Evolutionary conservation across 1,139 yeast species (phyloP), one percentile per base, ranked within the genome.

Genomic region (Protomyces gravidus): DNA sequence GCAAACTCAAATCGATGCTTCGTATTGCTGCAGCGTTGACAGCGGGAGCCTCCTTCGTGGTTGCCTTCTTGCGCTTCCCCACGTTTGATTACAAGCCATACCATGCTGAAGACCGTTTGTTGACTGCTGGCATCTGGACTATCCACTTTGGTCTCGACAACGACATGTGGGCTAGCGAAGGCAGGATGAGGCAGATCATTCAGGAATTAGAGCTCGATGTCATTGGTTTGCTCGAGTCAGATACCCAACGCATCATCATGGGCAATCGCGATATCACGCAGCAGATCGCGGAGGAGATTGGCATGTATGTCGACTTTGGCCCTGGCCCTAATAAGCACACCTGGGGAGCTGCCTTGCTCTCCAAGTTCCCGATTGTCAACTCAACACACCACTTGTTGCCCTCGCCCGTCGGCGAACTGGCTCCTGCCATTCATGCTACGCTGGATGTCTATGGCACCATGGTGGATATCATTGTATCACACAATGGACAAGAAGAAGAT

Each of bases 301-400:
- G 90, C 36, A 89, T 89, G 92, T 92, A 90, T 70, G 90, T 84
- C 25, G 98, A 92, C 72, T 92, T 84, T 69, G 98, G 98, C 13
- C 98, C 98, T 2, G 97, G 97, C 13, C 97, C 98, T 61, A 88
- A 89, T 71, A 86, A 90, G 72, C 97, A 92, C 73, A 92, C 98
- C 0, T 92, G 98, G 98, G 98, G 98, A 46, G 86, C 94, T 55
- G 94, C 94, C 1, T 77, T 92, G 63, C 77, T 92, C 65, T 89
- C 97, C 33, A 89, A 90, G 71, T 92, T 90, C 79, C 98, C 98
- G 28, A 92, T 92, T 64, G 68, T 92, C 63, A 81, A 85, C 69
- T 89, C 97, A 1, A 83, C 90, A 1, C 98, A 92, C 72, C 95
- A 89, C 71, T 77, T 92, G 67, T 76, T 92, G 63, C 97, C 98